Evolutionary conservation across 2,329 filamentous ascomycete genomes (phyloP).

Genomic region (Nemania sp.): DNA sequence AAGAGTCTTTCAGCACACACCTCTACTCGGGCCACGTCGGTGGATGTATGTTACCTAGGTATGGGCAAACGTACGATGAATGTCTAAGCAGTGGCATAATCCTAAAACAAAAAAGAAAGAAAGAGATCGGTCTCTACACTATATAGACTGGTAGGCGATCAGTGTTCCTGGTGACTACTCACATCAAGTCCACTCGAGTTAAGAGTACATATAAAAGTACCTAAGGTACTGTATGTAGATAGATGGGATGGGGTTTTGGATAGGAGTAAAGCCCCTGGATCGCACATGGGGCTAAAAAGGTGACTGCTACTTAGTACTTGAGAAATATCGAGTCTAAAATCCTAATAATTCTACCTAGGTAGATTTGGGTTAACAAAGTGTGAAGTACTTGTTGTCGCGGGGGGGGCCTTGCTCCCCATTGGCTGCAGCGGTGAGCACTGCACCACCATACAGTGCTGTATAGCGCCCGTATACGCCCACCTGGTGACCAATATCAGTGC

Average conservation of each 20-base stretch:
- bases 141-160: background rate
- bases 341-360: slow-evolving; percentile 2
- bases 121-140: background rate
- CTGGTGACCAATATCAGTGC: slow-evolving; percentile 28
- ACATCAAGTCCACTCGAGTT: background rate
- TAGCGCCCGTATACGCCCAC: background rate
- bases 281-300: slow-evolving; percentile 33
- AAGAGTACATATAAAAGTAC: no score
- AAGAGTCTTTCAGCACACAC: slow-evolving; percentile 20
- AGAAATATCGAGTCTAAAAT: slow-evolving; percentile 8
- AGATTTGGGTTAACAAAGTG: slow-evolving; percentile 25
- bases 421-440: slow-evolving; percentile 16
- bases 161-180: background rate
- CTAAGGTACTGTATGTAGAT: background rate
- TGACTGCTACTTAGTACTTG: background rate
- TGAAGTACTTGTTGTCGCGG: no score
- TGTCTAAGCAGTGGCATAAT: background rate
- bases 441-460: background rate
- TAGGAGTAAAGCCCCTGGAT: slow-evolving; percentile 28
- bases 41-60: slow-evolving; percentile 11
- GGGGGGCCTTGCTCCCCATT: slow-evolving; percentile 14
- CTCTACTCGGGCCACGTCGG: slow-evolving; percentile 28
- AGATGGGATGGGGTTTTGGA: background rate
- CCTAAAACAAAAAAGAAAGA: background rate
- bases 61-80: slow-evolving; percentile 15